These are phyloP conservation scores for Naganishia antarctica DNA, from an alignment of 768 basidiomycete genomes.

Conservation along the genomic window DNA sequence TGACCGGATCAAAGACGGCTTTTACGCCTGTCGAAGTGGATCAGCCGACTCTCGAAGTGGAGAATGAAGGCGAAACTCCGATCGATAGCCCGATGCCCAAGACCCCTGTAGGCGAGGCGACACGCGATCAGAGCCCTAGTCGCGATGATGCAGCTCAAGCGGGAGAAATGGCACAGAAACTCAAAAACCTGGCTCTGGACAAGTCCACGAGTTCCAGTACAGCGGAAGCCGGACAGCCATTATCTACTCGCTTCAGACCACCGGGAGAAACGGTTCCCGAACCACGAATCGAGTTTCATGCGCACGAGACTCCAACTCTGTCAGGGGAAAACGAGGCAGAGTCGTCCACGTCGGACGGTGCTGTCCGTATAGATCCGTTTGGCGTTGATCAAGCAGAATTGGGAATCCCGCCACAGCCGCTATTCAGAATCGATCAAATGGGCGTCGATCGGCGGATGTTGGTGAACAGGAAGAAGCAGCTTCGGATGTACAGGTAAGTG, in stretches of 20 bases:
- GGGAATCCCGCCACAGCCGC: constrained; percentile 54
- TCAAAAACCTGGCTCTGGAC: background rate
- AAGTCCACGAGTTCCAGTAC: background rate
- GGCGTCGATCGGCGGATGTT: constrained; percentile 84
- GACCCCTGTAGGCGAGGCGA: constrained; percentile 22
- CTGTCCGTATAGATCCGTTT: constrained; percentile 4
- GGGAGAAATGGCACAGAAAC: background rate
- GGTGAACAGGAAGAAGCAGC: constrained; percentile 85
- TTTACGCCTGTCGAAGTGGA: constrained; percentile 27
- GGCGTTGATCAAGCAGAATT: constrained; percentile 18
- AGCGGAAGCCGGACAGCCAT: background rate
- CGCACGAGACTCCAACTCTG: constrained; percentile 16
- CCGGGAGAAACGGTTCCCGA: constrained; percentile 19
- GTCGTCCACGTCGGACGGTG: background rate
- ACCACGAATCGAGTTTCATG: constrained; percentile 9
- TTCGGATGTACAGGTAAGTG: constrained; percentile 81
- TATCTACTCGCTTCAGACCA: constrained; percentile 27
- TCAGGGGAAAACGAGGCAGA: constrained; percentile 11
- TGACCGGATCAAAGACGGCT: constrained; percentile 57
- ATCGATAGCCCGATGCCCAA: constrained; percentile 18
- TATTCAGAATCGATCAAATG: constrained; percentile 76
- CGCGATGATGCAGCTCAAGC: background rate
- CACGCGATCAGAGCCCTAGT: no score
- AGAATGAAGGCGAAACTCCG: constrained; percentile 1
- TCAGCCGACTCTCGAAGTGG: constrained; percentile 11